These are phyloP conservation scores for Chalciporus chontae DNA, from an alignment of 768 basidiomycete species.

Conservation along the genomic window DNA sequence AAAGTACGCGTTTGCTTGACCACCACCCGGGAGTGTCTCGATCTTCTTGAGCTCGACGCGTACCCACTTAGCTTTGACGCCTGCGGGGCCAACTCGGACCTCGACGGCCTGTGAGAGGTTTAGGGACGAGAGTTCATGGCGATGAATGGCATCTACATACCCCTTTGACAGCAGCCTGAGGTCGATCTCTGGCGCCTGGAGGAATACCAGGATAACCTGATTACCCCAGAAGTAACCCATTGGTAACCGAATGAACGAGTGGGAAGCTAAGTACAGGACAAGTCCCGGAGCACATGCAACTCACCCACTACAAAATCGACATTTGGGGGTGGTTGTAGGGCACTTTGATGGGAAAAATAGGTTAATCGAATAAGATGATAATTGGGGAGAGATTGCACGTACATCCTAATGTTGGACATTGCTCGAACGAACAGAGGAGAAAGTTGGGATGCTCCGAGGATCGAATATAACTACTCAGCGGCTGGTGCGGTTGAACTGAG, in stretches of 20 bases:
- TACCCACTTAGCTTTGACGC: constrained; percentile 90
- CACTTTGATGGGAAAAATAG: constrained; percentile 41
- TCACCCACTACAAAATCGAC: constrained; percentile 83
- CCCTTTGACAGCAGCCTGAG: constrained; percentile 81
- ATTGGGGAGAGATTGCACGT: constrained; percentile 17
- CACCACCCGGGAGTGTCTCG: constrained; percentile 75
- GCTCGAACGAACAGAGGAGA: no score
- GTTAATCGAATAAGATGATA: constrained; percentile 3
- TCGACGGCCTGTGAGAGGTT: constrained; percentile 65
- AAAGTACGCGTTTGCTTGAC: constrained; percentile 65
- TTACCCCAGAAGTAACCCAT: constrained; percentile 10
- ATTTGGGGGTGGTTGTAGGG: constrained; percentile 82
- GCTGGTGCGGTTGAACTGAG: no score
- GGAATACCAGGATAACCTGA: constrained; percentile 87
- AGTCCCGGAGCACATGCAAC: constrained; percentile 14
- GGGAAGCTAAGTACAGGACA: not conserved
- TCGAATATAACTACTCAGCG: no score
- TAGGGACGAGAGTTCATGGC: not conserved
- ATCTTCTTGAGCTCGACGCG: constrained; percentile 89
- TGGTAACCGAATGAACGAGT: constrained; percentile 4
- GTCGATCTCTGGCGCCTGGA: constrained; percentile 68
- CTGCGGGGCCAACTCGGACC: constrained; percentile 67
- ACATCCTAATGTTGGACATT: constrained; percentile 49
- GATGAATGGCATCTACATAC: constrained; percentile 44
- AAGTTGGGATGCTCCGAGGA: no score